Base-by-base conservation (phyloP, 2,329 filamentous ascomycete genomes). In the Fusarium sororula region DNA sequence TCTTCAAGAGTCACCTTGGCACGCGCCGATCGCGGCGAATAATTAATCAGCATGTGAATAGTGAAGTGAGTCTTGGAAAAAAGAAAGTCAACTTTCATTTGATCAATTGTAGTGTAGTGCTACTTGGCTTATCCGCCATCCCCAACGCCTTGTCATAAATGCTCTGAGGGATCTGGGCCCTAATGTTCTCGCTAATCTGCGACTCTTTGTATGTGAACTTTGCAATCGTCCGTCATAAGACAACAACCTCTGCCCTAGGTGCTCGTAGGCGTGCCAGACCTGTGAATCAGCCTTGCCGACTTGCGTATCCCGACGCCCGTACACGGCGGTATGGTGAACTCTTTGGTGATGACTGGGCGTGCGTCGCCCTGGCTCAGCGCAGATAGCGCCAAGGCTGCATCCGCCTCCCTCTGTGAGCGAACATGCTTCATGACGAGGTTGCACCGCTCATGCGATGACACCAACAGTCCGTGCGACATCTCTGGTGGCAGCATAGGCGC, bases 121-220 rank as follows among this genome's bases (percentile, higher is more conserved):
- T 72, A 72, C 57, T 35, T 69, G 45, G 47, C 48, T 42, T 28
- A 51, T 56, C 51, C 32, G 51, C 41, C 37, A 26, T 66, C 56
- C 63, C 38, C 68, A 77, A 77, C 75, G 75, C 75, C 75, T 66
- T 63, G 56, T 75, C 47, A 63, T 77, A 64, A 69, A 76, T 68
- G 64, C 66, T 63, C 48, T n/a, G 32, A 41, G 55, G 47, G 48
- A 56, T 47, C 45, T 57, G 41, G n/a, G 48, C 60, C 58, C 64
- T 35, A 11, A 38, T 59, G 41, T 69, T 44, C 24, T 41, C 59
- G 60, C 66, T 42, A 48, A 64, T 39, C 38, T 42, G 47, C 48
- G 47, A 63, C 58, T 64, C 53, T 60, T 70, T 39, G 47, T 72
- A 50, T 68, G 22, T 58, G 38, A 55, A 61, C 41, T 54, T 37